Evolutionary conservation across 257 asterid genomes (phyloP).

Genomic region (Petrea volubilis): DNA sequence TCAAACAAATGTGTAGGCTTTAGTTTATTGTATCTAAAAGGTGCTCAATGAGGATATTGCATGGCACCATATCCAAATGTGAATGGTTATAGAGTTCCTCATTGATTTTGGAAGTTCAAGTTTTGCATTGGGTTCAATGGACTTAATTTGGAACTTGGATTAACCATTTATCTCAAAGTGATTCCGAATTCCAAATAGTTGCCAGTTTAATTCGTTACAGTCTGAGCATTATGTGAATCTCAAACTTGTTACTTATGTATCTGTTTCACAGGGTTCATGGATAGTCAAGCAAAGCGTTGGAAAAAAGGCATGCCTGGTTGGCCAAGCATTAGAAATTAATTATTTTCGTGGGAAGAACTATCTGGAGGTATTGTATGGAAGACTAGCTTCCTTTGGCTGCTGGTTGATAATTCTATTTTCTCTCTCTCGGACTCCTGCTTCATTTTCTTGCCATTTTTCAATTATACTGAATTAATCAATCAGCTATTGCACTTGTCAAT

Average conservation of each 20-base stretch:
- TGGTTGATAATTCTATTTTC: not conserved
- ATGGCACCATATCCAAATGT: too few species aligned
- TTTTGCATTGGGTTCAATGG: too few species aligned
- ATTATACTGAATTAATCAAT: not conserved
- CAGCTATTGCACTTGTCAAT: not conserved
- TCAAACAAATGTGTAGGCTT: too few species aligned
- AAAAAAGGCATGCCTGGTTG: constrained; percentile 85
- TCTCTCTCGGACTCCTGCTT: constrained; percentile 1
- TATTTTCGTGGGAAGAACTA: constrained; percentile 80
- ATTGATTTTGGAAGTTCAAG: too few species aligned
- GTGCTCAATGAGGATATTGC: too few species aligned
- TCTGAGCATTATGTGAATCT: constrained; percentile 19
- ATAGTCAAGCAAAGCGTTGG: constrained; percentile 97
- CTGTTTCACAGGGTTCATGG: constrained; percentile 80
- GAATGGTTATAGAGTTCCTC: too few species aligned
- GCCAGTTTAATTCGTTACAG: too few species aligned
- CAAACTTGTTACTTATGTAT: constrained; percentile 14
- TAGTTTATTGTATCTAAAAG: too few species aligned
- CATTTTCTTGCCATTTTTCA: not conserved
- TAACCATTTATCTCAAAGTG: too few species aligned
- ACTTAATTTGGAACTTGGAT: too few species aligned
- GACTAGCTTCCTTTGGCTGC: constrained; percentile 17
- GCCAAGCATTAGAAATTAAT: constrained; percentile 81
- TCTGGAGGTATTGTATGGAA: constrained; percentile 62
- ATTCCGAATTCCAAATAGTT: too few species aligned